Conservation (phyloP, 2,329 filamentous ascomycete genomes). For the Cercospora sp. region DNA sequence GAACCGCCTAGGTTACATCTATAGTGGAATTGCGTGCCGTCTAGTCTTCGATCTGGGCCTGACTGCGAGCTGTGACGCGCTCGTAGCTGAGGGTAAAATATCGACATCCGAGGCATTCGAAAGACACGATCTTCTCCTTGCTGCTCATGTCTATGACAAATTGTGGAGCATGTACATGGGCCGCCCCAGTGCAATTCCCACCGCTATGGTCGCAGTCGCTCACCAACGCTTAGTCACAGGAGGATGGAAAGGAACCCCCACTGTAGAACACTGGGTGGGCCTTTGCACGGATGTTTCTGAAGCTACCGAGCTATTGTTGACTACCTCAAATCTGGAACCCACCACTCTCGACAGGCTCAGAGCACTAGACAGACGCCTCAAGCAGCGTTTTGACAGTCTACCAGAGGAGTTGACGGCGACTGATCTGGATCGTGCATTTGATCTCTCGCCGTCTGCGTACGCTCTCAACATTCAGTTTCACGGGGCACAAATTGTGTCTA, state of each 20-base stretch:
- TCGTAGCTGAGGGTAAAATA: background rate
- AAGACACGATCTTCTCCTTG: background rate
- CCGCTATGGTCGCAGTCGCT: background rate
- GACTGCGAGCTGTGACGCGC: background rate
- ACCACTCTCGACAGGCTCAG: background rate
- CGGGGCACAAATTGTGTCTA: background rate
- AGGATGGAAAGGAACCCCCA: background rate
- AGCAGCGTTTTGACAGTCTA: background rate
- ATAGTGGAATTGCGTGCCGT: background rate
- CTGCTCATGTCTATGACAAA: background rate
- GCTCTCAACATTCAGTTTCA: background rate
- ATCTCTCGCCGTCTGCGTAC: background rate
- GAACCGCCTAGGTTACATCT: background rate
- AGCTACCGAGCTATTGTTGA: background rate
- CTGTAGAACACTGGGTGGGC: background rate
- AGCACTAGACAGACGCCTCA: background rate
- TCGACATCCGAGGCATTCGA: background rate
- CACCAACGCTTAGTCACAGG: background rate
- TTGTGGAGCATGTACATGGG: conserved; percentile 1
- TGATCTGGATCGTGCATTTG: background rate
- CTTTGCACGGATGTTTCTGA: background rate
- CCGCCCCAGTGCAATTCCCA: background rate
- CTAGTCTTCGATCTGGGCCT: background rate
- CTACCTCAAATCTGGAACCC: background rate
- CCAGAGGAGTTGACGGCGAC: background rate